Evolutionary conservation across 1,284 basidiomycete genomes (phyloP).

Genomic region (Trichosporon coremiiforme): DNA sequence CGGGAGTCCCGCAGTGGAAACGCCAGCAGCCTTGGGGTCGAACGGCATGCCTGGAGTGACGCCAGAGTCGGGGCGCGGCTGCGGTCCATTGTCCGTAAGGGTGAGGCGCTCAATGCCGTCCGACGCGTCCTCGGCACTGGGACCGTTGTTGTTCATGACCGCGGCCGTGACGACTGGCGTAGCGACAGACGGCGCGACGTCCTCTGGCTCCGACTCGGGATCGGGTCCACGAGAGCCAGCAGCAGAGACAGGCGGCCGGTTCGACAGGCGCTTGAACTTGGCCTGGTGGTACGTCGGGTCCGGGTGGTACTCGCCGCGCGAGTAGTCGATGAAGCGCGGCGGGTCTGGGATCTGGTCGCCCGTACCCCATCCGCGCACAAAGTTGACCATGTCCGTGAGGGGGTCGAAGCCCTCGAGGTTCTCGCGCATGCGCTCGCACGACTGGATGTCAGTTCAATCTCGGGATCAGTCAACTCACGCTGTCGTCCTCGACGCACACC

Average conservation of each 20-base stretch:
- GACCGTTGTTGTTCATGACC: slow-evolving; percentile 5
- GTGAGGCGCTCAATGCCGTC: slow-evolving; percentile 24
- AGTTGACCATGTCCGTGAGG: slow-evolving; percentile 78
- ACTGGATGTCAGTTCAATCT: slow-evolving; percentile 60
- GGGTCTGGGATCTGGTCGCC: slow-evolving; percentile 72
- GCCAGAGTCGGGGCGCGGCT: slow-evolving; percentile 10
- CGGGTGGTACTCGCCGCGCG: slow-evolving; percentile 53
- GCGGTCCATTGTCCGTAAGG: slow-evolving; percentile 18
- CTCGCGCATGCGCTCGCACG: slow-evolving; percentile 82
- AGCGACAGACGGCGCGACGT: slow-evolving; percentile 5
- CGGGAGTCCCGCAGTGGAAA: not conserved
- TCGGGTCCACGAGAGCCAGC: not conserved
- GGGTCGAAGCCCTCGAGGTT: slow-evolving; percentile 80
- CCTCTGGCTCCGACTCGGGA: slow-evolving; percentile 15
- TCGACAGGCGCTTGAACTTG: slow-evolving; percentile 49
- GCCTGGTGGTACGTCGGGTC: slow-evolving; percentile 51
- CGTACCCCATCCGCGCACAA: slow-evolving; percentile 80
- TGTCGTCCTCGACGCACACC: slow-evolving; percentile 93
- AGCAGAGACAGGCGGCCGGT: slow-evolving; percentile 26
- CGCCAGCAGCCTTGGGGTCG: slow-evolving; percentile 8
- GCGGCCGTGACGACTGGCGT: slow-evolving; percentile 7
- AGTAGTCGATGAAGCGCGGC: slow-evolving; percentile 62
- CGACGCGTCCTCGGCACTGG: not conserved
- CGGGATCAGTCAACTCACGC: slow-evolving; percentile 63
- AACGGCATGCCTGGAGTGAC: slow-evolving; percentile 10